Evolutionary conservation across 2,329 filamentous ascomycete genomes (phyloP), one percentile per base, ranked within the genome.

Genomic region (Capronia americana): DNA sequence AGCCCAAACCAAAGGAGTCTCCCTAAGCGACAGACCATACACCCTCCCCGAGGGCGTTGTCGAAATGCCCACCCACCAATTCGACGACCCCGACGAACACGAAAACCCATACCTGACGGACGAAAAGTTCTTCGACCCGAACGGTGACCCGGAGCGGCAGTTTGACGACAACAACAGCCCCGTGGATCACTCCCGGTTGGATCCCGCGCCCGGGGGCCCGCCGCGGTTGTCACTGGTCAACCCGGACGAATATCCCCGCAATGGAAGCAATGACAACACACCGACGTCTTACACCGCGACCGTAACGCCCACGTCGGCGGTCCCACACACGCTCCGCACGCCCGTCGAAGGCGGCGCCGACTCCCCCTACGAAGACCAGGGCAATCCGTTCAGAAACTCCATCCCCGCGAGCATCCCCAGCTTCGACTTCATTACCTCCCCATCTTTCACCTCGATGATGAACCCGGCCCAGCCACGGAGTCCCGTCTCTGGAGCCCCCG

Each of bases 51-150:
- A 72, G 50, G 70, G 70, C 3, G 56, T 62, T 8, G 67, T 67
- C 23, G 71, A 73, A 57, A 69, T 73, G 65, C 67, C 71, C 10
- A 64, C 60, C 7, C 54, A 50, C 7, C 64, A 50, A n/a, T 70
- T 65, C 56, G 64, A 68, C 11, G 64, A 69, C n/a, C 14, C 38
- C 10, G 65, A 66, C 32, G 64, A 63, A 8, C 30, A 28, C 38
- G 38, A 57, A 14, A 71, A 70, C 50, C 67, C 69, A 1, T 71
- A 71, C 48, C 48, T 71, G 46, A 69, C 69, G 1, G 71, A 73
- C 41, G 70, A 70, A 30, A 73, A 72, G 41, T 72, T 70, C 65
- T 72, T 70, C 61, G 71, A 73, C 55, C 70, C 70, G n/a, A 73
- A 71, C 44, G 67, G 67, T 11, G 70, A 70, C 55, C 65, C 61